Evolutionary conservation across 352 stramenopile species (phyloP).

Genomic region (Pythium rishiriense): DNA sequence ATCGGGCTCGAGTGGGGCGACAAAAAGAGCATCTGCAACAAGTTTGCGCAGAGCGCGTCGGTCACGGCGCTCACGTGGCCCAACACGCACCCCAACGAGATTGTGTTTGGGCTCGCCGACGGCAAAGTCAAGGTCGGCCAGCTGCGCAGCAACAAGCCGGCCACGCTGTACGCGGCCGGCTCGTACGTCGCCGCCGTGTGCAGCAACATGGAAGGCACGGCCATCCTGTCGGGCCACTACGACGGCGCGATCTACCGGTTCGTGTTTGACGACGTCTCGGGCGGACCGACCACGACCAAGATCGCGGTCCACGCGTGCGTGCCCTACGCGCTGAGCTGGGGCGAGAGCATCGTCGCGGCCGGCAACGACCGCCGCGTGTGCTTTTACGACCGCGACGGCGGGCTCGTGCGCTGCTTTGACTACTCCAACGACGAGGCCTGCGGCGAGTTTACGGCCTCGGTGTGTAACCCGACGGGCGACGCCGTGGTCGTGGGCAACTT

Average conservation of each 20-base stretch:
- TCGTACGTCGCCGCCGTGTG: conserved; percentile 86
- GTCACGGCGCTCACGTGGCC: conserved; percentile 92
- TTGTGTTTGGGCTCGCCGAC: conserved; percentile 94
- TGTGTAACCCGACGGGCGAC: conserved; percentile 92
- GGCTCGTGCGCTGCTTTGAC: conserved; percentile 86
- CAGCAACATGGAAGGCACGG: conserved; percentile 84
- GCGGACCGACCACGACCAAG: conserved; percentile 80
- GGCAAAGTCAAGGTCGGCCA: conserved; percentile 94
- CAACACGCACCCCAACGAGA: conserved; percentile 87
- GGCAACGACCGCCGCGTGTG: conserved; percentile 90
- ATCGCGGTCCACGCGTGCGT: conserved; percentile 88
- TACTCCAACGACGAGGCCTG: conserved; percentile 85
- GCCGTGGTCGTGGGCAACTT: conserved; percentile 93
- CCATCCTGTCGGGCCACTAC: conserved; percentile 89
- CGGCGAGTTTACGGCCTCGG: conserved; percentile 76
- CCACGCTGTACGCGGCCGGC: conserved; percentile 87
- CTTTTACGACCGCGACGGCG: conserved; percentile 92
- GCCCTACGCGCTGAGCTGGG: conserved; percentile 92
- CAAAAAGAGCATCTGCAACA: conserved; percentile 97
- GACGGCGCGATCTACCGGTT: conserved; percentile 93
- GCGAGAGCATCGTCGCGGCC: conserved; percentile 87
- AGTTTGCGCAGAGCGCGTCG: conserved; percentile 85
- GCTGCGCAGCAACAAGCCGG: conserved; percentile 91
- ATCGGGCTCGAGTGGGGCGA: conserved; percentile 92
- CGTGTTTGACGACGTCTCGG: conserved; percentile 87